phyloP scores from a whole-genome alignment of 2,329 filamentous ascomycete genomes.

The Leptographium radiaticola region DNA sequence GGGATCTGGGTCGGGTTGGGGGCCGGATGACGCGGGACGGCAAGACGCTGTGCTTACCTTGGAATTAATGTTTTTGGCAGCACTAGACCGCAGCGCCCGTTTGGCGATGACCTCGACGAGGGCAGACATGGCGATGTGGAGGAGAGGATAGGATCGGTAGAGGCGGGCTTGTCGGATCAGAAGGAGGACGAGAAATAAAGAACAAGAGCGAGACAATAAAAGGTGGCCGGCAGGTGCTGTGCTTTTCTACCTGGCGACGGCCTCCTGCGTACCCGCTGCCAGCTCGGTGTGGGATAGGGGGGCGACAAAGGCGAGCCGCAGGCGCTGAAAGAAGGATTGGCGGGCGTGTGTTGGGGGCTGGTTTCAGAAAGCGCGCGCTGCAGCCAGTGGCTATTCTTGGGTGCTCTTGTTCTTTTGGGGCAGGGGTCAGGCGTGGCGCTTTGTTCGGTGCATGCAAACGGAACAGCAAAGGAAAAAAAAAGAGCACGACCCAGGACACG shows the following conservation, averaged over 20 bases:
- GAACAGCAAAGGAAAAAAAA: no score
- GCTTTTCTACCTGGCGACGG: not conserved
- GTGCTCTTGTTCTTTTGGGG: no score
- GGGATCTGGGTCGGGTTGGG: not conserved
- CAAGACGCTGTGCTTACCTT: constrained; percentile 9
- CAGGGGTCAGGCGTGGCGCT: not conserved
- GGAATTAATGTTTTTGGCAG: constrained; percentile 14
- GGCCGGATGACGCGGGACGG: not conserved
- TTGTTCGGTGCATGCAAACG: no score
- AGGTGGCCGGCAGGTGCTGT: not conserved
- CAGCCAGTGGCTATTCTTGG: not conserved
- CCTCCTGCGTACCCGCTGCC: not conserved
- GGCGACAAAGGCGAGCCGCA: not conserved
- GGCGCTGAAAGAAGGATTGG: constrained; percentile 8
- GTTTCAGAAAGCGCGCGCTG: constrained; percentile 11
- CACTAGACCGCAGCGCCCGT: constrained; percentile 9
- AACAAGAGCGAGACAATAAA: not conserved
- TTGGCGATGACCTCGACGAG: constrained; percentile 12
- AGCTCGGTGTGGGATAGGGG: not conserved
- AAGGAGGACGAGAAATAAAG: no score
- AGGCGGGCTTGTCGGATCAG: not conserved
- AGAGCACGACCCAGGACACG: no score
- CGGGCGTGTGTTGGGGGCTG: constrained; percentile 1
- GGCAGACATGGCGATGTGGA: constrained; percentile 8
- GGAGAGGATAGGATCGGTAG: not conserved